A percentile compares a stretch with the other conserved stretches of the same genome.
These are phyloP conservation scores for Fraxinus paxiana DNA, from an alignment of 305 asterid species.

Conservation along the genomic window DNA sequence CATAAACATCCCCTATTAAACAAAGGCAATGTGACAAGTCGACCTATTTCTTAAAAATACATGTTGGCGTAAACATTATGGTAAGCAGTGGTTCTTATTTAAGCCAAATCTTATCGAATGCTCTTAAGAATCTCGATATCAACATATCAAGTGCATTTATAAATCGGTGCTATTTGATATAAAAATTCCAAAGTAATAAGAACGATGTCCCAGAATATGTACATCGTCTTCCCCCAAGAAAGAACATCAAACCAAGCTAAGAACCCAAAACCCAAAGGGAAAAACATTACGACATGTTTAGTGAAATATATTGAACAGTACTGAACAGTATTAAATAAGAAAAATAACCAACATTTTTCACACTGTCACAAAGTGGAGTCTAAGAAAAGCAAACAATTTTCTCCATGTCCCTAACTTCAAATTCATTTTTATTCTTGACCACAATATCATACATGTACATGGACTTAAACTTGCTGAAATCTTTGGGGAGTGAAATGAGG, in stretches of 20 bases:
- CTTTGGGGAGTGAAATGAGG: slow-evolving; percentile 78
- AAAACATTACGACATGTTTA: not conserved
- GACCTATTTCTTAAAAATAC: not conserved
- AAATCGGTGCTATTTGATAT: not conserved
- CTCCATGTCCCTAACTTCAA: slow-evolving; percentile 7
- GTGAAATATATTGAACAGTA: not conserved
- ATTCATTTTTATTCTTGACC: slow-evolving; percentile 57
- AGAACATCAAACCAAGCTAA: not conserved
- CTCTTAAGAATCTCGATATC: not conserved
- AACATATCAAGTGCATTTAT: not conserved
- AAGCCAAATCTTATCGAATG: not conserved
- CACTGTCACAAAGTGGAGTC: not conserved
- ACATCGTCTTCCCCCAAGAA: not conserved
- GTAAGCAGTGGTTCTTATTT: too few relatives aligned
- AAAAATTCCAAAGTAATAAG: not conserved
- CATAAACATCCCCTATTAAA: not conserved
- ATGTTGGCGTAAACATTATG: not conserved
- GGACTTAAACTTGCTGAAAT: slow-evolving; percentile 72
- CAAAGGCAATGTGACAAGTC: not conserved
- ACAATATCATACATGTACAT: slow-evolving; percentile 86
- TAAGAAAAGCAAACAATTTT: not conserved
- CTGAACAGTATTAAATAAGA: not conserved
- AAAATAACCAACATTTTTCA: not conserved
- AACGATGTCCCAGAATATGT: not conserved
- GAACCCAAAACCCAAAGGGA: not conserved